phyloP scores from a whole-genome alignment of 2,329 filamentous ascomycete genomes.

The Botryotinia narcissicola region DNA sequence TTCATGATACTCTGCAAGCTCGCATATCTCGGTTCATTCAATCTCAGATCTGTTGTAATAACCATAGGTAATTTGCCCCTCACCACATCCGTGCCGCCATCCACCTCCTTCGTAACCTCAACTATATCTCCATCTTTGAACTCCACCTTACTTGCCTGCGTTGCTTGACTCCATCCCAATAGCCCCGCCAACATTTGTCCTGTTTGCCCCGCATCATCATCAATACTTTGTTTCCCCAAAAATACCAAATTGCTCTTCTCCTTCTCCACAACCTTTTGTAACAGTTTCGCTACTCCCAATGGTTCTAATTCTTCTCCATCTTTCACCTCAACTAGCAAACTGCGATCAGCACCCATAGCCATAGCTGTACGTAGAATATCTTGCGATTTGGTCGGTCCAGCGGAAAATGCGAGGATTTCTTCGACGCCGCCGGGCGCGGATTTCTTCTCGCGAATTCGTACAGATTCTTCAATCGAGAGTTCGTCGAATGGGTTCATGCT shows the following conservation, averaged over 20 bases:
- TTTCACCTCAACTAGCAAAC: conserved; percentile 78
- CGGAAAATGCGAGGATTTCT: conserved; percentile 87
- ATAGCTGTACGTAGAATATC: conserved; percentile 94
- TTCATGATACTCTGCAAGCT: conserved; percentile 99
- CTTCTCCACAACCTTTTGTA: conserved; percentile 73
- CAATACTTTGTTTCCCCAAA: conserved; percentile 96
- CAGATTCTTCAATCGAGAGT: conserved; percentile 93
- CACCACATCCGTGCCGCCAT: conserved; percentile 91
- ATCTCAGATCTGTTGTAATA: conserved; percentile 87
- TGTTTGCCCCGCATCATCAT: conserved; percentile 93
- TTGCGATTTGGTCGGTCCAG: conserved; percentile 80
- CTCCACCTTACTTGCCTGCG: conserved; percentile 82
- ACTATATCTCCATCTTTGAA: conserved; percentile 65
- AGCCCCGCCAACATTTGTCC: conserved; percentile 96
- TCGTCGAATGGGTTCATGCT: conserved; percentile 99
- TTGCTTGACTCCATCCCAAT: conserved; percentile 90
- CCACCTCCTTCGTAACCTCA: conserved; percentile 87
- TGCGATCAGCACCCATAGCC: conserved; percentile 97
- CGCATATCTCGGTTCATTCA: conserved; percentile 95
- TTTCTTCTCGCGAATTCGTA: conserved; percentile 89
- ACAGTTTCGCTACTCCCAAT: conserved; percentile 85
- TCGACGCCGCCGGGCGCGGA: conserved; percentile 70
- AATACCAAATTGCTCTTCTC: conserved; percentile 91
- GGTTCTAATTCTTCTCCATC: conserved; percentile 81
- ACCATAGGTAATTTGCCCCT: conserved; percentile 83